phyloP scores from a whole-genome alignment of 768 basidiomycete species.

The Suillus bovinus region DNA sequence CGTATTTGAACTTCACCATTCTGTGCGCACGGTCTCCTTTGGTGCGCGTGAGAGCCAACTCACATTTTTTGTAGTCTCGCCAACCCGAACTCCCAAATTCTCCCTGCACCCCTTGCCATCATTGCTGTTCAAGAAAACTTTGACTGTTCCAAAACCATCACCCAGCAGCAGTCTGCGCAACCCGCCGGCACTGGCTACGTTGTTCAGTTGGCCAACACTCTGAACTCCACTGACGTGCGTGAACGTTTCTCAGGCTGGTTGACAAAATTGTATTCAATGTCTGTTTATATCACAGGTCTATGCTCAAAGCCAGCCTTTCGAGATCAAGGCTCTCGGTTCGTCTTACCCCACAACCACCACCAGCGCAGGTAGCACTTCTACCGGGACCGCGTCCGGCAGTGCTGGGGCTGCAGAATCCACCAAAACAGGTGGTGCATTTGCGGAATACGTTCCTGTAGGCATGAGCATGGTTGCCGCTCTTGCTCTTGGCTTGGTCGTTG shows the following conservation, averaged over 20 bases:
- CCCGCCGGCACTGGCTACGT: constrained; percentile 48
- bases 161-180: constrained; percentile 43
- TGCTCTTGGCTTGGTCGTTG: constrained; percentile 28
- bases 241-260: constrained; percentile 22
- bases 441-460: constrained; percentile 28
- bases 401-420: constrained; percentile 21
- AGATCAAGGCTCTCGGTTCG: constrained; percentile 58
- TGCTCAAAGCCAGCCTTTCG: constrained; percentile 55
- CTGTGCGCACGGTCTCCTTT: constrained; percentile 40
- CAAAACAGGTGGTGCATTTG: constrained; percentile 14
- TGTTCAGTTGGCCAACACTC: constrained; percentile 47
- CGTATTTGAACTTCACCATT: constrained; percentile 47
- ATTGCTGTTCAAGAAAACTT: constrained; percentile 54
- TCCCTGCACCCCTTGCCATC: constrained; percentile 38
- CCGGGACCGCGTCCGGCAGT: constrained; percentile 25
- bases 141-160: constrained; percentile 58
- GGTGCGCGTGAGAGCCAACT: constrained; percentile 13
- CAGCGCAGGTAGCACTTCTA: constrained; percentile 28
- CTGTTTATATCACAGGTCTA: constrained; percentile 46
- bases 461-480: constrained; percentile 32
- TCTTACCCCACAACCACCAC: constrained; percentile 45
- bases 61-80: constrained; percentile 36
- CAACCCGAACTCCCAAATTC: constrained; percentile 43
- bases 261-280: neutral
- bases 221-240: constrained; percentile 53